Evolutionary conservation across 371 early-diverging fungal genomes (phyloP), one percentile per base, ranked within the genome.

Genomic region (Lichtheimia hyalospora): DNA sequence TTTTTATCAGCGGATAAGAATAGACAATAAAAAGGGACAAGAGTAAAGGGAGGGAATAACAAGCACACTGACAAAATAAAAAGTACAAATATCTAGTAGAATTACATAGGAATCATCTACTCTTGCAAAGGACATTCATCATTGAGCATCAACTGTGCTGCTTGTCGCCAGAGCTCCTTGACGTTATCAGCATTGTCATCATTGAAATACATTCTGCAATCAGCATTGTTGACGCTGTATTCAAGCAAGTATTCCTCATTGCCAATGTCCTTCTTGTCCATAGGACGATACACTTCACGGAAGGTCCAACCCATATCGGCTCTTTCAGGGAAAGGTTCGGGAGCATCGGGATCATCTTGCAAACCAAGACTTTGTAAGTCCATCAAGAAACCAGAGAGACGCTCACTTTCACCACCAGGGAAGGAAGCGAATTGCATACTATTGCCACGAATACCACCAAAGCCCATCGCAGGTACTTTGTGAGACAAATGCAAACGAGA

Each of bases 251-350:
- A 61, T 0, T 65, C 69, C 46, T 75, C 70, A 10, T 62, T 43
- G 18, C 79, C 79, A n/a, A 53, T 46, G 7, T 63, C 44, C 3
- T 57, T 43, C 15, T 49, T 44, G 2, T 53, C 54, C 1, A 63
- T 59, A 18, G 80, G 80, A 27, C 66, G 68, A 50, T 80, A 80
- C 28, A 74, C 73, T 57, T 80, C 80, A 54, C 80, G 74, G 65
- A 80, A 80, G 0, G 80, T 80, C 77, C 77, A 80, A 3, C 80
- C 80, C 77, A 80, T 80, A 67, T 80, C 80, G 14, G 80, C 80
- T 40, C 75, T 62, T 46, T 76, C 71, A 48, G 80, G 80, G 67
- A 80, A 80, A 14, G 80, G 75, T 18, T 58, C 28, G 25, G 80
- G 80, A 5, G 77, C 80, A 55, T 73, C 70, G n/a, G 77, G 69